Conservation (phyloP, 192 early-diverging fungal species). For the Backusella liffmaniae region DNA sequence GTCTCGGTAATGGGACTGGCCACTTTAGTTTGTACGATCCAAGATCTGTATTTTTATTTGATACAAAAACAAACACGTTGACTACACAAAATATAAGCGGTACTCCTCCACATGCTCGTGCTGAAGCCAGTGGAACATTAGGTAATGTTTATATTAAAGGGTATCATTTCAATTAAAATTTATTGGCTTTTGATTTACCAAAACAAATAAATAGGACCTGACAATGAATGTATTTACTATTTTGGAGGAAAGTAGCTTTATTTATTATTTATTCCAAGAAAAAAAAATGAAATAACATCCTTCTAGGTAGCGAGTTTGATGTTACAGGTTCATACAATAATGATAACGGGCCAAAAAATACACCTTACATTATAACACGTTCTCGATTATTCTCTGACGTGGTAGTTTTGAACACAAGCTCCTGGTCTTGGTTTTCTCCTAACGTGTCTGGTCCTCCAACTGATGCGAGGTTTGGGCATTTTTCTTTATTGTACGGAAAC, state of each 20-base stretch:
- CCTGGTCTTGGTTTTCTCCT: neutral
- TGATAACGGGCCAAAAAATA: neutral
- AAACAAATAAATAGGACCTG: neutral
- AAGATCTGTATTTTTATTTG: neutral
- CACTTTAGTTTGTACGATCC: neutral
- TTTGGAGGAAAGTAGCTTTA: neutral
- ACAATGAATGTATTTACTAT: constrained; percentile 1
- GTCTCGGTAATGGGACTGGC: neutral
- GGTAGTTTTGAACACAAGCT: neutral
- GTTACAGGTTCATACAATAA: neutral
- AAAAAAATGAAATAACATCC: neutral
- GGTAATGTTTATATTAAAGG: neutral
- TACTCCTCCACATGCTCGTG: neutral
- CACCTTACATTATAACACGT: neutral
- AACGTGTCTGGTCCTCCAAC: neutral
- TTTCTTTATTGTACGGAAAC: neutral
- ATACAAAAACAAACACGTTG: neutral
- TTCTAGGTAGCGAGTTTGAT: neutral
- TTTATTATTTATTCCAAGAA: neutral
- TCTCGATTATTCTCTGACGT: constrained; percentile 1
- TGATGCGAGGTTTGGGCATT: neutral
- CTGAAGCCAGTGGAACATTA: neutral
- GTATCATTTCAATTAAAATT: neutral
- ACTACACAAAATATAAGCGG: neutral
- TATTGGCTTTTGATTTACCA: neutral